Base-by-base conservation (phyloP, 164 flowering plant species). In the Echeveria elegans region DNA sequence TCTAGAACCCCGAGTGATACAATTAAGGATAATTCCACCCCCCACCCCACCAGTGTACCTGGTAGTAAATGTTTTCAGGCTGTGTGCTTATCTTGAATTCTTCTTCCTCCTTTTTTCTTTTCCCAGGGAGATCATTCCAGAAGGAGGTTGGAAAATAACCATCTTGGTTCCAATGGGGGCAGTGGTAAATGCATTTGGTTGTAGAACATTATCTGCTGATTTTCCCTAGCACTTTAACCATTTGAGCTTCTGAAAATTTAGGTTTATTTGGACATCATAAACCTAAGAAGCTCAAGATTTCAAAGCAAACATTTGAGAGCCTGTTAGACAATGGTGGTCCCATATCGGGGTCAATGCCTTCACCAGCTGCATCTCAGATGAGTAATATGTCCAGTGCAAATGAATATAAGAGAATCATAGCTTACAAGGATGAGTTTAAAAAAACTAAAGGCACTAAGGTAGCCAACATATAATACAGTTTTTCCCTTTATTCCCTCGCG, bases 281-380 rank as follows among this genome's bases (percentile, higher is more conserved):
- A 71, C 69, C 75, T 6, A 94, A 94, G 84, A 89, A 82, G 78
- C 92, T 82, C 38, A 92, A 88, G 88, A 72, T 80, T 67, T 69
- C 70, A 72, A 88, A 87, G 74, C 92, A 86, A 64, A 71, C 82
- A 45, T 72, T 75, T 0, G 98, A 91, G 61, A 78, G 73, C 70
- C 76, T 83, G 65, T 82, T 77, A 75, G 96, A 94, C 68, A 80
- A 72, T 67, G 63, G 73, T 29, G 64, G 74, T 73, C 85, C 85
- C 18, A 69, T 73, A 61, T 69, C 64, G 73, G 89, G 87, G 32
- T 80, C 96, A 53, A 76, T 85, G 71, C 87, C 99, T 77, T 91
- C 95, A 58, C 98, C 97, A 23, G 95, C 74, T 63, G 87, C 90
- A 37, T 94, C 97, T 47, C 99, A 94, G 68, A 84, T 93, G 94